Percentiles rank a stretch among this genome's conserved stretches.
These are phyloP conservation scores for Rheum nobile DNA, from an alignment of 148 eudicot species.

Conservation along the genomic window DNA sequence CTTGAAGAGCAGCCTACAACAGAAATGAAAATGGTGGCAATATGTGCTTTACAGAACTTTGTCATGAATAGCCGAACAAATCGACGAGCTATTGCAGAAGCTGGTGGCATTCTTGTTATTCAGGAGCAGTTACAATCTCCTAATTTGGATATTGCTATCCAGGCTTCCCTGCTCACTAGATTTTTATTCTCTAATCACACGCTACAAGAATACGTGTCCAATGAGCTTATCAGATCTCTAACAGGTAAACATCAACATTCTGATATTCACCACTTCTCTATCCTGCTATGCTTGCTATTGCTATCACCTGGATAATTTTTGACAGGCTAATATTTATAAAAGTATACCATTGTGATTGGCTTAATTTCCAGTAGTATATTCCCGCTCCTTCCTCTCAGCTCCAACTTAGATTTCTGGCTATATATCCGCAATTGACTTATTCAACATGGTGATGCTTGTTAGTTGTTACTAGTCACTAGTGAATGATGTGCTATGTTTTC, in stretches of 20 bases:
- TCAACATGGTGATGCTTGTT: no score
- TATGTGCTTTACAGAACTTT: constrained; percentile 80
- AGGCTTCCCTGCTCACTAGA: constrained; percentile 60
- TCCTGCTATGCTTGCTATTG: background rate
- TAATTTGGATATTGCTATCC: constrained; percentile 43
- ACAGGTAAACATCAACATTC: constrained; percentile 33
- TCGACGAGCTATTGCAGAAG: constrained; percentile 77
- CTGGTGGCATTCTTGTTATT: constrained; percentile 68
- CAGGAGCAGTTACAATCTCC: constrained; percentile 53
- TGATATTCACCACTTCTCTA: background rate
- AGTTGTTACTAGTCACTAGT: background rate
- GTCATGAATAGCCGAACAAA: constrained; percentile 69
- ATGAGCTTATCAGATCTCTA: constrained; percentile 66
- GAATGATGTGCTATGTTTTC: background rate
- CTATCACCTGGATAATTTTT: background rate
- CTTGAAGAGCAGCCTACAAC: constrained; percentile 67
- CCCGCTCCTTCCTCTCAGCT: background rate
- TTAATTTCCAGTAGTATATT: background rate
- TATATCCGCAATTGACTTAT: background rate
- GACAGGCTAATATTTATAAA: background rate
- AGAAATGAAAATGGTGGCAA: constrained; percentile 65
- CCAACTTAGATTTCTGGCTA: background rate
- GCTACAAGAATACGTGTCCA: constrained; percentile 69
- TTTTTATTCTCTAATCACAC: constrained; percentile 70
- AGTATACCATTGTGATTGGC: background rate